Evolutionary conservation across 495 filamentous ascomycete species (phyloP), one percentile per base, ranked within the genome.

Genomic region (Xylaria bambusicola): DNA sequence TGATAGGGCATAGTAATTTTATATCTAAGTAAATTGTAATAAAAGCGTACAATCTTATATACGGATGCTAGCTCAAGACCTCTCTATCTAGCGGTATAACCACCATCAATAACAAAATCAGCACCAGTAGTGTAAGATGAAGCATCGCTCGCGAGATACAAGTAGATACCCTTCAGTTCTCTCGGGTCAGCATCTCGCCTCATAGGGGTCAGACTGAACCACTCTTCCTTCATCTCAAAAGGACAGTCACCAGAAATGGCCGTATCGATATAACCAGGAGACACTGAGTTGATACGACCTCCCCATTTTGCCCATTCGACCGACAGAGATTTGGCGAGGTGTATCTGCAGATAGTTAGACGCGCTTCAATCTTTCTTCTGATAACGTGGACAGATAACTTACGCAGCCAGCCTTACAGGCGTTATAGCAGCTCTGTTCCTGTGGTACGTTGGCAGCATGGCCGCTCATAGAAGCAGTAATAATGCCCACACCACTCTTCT

Each of bases 351-450:
- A 17, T 6, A 40, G 33, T 40, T 29, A 42, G 36, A 53, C 6
- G 35, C 6, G 18, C 13, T 40, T 38, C 10, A 33, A 33, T 33
- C 10, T 10, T 33, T 33, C n/a, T 1, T 15, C n/a, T 6, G 26
- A 41, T 2, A 21, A 23, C 13, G 20, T 0, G 31, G 18, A 1
- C 18, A 31, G 9, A 17, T 3, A 48, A 58, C 55, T 49, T 48
- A 81, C 80, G 61, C 74, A 77, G 13, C 75, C 75, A 3, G 88
- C 87, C 77, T 92, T 92, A 63, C 88, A 86, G 27, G 87, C 86
- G 67, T 92, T 92, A 79, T 92, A 92, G n/a, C 80, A 83, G 12
- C 87, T 89, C 73, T 92, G 88, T 70, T 90, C 86, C 70, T 90
- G 88, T 1, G 88, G 88, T 75, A 79, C 89, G 71, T 92, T 92